These are phyloP conservation scores for Globisporangium abappressorium DNA, from an alignment of 352 stramenopile genomes.

Conservation along the genomic window DNA sequence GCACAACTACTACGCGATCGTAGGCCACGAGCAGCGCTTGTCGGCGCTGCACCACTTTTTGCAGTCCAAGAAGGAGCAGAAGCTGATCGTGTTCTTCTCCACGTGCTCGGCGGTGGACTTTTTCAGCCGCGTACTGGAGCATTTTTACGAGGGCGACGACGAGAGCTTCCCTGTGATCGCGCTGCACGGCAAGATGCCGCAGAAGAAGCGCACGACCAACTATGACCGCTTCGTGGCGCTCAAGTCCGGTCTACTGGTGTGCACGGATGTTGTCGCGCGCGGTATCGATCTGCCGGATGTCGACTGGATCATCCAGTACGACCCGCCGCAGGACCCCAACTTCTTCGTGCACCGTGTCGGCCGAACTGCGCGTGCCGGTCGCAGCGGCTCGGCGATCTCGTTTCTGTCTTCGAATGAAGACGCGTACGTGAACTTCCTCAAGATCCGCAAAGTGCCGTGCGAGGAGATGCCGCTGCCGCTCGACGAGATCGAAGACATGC, in stretches of 20 bases:
- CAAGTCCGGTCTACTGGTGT: conserved; percentile 90
- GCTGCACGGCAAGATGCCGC: conserved; percentile 94
- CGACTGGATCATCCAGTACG: conserved; percentile 99
- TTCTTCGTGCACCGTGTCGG: conserved; percentile 99
- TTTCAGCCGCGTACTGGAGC: conserved; percentile 90
- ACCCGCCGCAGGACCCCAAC: conserved; percentile 96
- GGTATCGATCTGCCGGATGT: conserved; percentile 98
- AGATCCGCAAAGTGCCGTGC: conserved; percentile 93
- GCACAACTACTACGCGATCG: conserved; percentile 95
- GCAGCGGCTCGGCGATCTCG: conserved; percentile 89
- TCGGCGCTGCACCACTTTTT: conserved; percentile 92
- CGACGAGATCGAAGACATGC: conserved; percentile 71
- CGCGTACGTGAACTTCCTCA: conserved; percentile 96
- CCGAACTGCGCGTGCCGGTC: conserved; percentile 94
- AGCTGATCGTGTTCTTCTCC: conserved; percentile 99
- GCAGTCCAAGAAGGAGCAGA: conserved; percentile 77
- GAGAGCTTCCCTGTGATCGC: conserved; percentile 51
- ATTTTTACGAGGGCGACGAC: conserved; percentile 47
- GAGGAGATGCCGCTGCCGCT: conserved; percentile 68
- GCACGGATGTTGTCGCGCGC: conserved; percentile 98
- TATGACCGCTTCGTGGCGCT: conserved; percentile 71
- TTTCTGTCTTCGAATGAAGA: conserved; percentile 97
- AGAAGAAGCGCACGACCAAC: conserved; percentile 84
- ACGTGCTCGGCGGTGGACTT: conserved; percentile 99
- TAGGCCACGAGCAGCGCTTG: conserved; percentile 93